Conservation (phyloP, 805 yeast genomes). For the Hanseniaspora pseudoguilliermondii region DNA sequence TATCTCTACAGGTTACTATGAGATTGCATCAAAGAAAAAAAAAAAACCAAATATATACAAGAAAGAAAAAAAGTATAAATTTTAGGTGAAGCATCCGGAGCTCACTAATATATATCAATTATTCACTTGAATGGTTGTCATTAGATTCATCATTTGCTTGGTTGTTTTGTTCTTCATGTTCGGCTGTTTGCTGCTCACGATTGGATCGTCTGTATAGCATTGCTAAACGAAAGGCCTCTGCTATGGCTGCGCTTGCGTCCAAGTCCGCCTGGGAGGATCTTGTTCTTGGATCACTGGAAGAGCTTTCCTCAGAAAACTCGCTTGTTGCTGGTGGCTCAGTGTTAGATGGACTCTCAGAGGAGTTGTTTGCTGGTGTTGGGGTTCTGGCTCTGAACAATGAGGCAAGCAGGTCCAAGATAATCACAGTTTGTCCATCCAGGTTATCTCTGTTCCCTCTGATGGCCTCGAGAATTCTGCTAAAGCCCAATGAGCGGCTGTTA, state of each 20-base stretch:
- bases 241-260: neutral
- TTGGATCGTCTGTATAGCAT: neutral
- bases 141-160: neutral
- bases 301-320: neutral
- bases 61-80: neutral
- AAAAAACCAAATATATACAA: neutral
- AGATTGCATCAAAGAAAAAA: too few relatives aligned
- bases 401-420: neutral
- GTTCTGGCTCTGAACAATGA: neutral
- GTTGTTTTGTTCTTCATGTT: neutral
- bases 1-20: too few relatives aligned
- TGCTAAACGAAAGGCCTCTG: conserved; percentile 9
- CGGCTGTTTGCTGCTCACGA: neutral
- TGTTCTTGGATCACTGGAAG: neutral
- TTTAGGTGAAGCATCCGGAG: neutral
- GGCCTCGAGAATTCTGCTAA: neutral
- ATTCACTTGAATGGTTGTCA: neutral
- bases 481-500: neutral
- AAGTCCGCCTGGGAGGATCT: neutral
- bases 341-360: neutral
- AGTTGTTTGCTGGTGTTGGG: neutral
- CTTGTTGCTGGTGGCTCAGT: neutral
- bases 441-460: neutral
- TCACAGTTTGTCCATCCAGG: neutral
- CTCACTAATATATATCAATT: neutral